Evolutionary conservation across 768 basidiomycete genomes (phyloP), one percentile per base, ranked within the genome.

Genomic region (Aureoboletus auriporus): DNA sequence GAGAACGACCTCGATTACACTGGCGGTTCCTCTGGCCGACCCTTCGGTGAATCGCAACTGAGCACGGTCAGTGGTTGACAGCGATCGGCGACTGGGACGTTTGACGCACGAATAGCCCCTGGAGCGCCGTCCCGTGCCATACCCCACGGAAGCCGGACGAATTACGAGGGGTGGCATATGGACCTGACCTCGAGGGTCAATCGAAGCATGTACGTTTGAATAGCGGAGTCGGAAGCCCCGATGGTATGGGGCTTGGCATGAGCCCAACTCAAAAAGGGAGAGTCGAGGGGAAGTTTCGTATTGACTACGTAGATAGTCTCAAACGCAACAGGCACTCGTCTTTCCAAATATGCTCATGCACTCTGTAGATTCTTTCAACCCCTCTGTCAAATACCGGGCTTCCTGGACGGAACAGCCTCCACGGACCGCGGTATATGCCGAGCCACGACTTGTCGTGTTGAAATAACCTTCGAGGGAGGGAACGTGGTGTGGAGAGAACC

Each of bases 401-500:
- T 56, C 45, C 46, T 50, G 45, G 23, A 11, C 44, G 49, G 60
- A 39, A 61, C 53, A 53, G 55, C 36, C 52, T 28, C 36, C 3
- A 46, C 43, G 35, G 48, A 30, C 37, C 10, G 33, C 62, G 63
- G 65, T 14, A 55, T 5, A 52, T 67, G 4, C 65, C 65, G 61
- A 45, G 39, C 6, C 20, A 35, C 35, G 13, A 40, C 39, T 31
- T 9, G 36, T 33, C 14, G 43, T 39, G 33, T 45, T 54, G 52
- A 59, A 64, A 57, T 57, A 60, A 54, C 60, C 65, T 64, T 64
- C 44, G 43, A 53, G 60, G 56, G 62, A 61, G 51, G 58, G 55
- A 67, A 64, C 63, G 63, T 64, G 65, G 53, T 54, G 57, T 65
- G 59, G 57, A 64, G 57, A 54, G 47, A 44, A 50, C 41, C 55